Evolutionary conservation across 306 rosid species (phyloP), one percentile per base, ranked within the genome.

Genomic region (Betula pendula): DNA sequence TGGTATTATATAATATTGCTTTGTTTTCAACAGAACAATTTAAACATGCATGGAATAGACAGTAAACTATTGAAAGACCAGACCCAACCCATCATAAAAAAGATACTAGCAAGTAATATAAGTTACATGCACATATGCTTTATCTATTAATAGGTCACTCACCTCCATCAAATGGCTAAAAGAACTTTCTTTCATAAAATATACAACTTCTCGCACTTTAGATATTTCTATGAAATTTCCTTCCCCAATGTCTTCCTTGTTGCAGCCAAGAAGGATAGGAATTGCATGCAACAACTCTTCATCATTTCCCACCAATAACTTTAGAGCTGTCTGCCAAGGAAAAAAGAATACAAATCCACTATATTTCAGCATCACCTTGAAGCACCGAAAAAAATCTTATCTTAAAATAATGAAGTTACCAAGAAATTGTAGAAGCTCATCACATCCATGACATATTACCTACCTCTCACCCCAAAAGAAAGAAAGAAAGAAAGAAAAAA

Each of bases 111-210:
- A 27, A 40, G 72, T 17, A 49, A 53, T 78, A 68, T 51, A 62
- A 72, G 22, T 68, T 56, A 35, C 25, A 75, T 33, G 51, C 52
- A 69, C 70, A 63, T 59, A 22, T 50, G 63, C 55, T 35, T 51
- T 27, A 38, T 19, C 70, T 43, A 42, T 27, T 29, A 65, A 65
- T 56, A 65, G 27, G 74, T 65, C 69, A 69, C 84, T 84, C 81
- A 94, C 98, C 97, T 90, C 98, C 97, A 92, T 90, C 75, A 92
- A 88, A 89, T 80, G 98, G 82, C 98, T 92, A 83, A 81, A 95
- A 17, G 90, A 81, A 58, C 88, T 81, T 79, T 94, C 95, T 82
- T 89, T 90, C 80, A 89, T 79, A 86, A 92, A 82, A 80, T 77
- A 63, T 53, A 79, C 40, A 81, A 89, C 78, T 42, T 85, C 63